Conservation (phyloP, 495 filamentous ascomycete genomes). For the Bombardia bombarda region DNA sequence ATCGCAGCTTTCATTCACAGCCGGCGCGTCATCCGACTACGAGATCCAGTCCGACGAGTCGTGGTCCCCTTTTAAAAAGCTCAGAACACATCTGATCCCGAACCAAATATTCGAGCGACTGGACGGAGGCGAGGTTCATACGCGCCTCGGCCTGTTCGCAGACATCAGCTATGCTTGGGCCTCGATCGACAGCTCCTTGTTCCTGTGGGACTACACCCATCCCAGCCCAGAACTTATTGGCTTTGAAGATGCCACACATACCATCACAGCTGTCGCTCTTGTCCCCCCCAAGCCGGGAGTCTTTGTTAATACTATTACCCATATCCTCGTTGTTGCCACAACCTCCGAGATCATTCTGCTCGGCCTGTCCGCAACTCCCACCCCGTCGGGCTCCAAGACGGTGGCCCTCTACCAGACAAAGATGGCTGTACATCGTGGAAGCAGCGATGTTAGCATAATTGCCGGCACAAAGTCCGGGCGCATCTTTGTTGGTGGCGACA, state of each 20-base stretch:
- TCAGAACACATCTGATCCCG: conserved; percentile 75
- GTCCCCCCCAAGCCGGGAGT: conserved; percentile 72
- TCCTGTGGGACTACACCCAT: conserved; percentile 94
- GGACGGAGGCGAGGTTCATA: conserved; percentile 73
- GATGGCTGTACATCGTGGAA: conserved; percentile 66
- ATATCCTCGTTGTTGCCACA: conserved; percentile 84
- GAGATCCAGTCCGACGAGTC: conserved; percentile 58
- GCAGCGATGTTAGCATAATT: conserved; percentile 62
- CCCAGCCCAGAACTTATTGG: conserved; percentile 83
- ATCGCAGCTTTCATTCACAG: too few species aligned
- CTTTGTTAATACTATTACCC: conserved; percentile 74
- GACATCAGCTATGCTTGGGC: conserved; percentile 93
- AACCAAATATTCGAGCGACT: conserved; percentile 84
- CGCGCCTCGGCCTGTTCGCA: conserved; percentile 87
- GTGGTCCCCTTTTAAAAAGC: conserved; percentile 85
- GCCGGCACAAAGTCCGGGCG: conserved; percentile 73
- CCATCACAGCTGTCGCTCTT: conserved; percentile 77
- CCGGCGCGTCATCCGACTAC: conserved; percentile 87
- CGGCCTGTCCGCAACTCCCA: conserved; percentile 58
- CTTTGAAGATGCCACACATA: conserved; percentile 80
- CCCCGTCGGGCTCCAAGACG: conserved; percentile 53
- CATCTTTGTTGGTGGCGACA: conserved; percentile 82
- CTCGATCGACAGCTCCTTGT: conserved; percentile 88
- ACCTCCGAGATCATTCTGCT: conserved; percentile 73
- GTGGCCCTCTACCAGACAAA: conserved; percentile 76